A percentile compares a stretch with the other conserved stretches of the same genome.
phyloP scores from a whole-genome alignment of 352 stramenopile genomes.

The Peronosclerospora sorghi region DNA sequence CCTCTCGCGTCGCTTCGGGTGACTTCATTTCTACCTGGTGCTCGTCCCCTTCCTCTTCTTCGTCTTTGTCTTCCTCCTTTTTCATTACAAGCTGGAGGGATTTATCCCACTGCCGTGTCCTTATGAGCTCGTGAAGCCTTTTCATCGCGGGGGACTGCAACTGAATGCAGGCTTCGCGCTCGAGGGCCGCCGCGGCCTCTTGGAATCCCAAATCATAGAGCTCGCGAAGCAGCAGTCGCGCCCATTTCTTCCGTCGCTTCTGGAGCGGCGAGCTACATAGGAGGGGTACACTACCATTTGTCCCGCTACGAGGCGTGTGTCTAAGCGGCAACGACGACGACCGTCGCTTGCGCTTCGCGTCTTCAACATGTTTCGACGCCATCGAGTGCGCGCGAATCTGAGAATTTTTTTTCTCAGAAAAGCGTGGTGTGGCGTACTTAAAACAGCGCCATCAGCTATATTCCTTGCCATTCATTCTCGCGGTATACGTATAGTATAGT shows the following conservation, averaged over 20 bases:
- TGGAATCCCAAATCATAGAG: constrained; percentile 60
- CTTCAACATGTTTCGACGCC: constrained; percentile 1
- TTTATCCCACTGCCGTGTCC: constrained; percentile 34
- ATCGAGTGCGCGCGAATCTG: too few relatives aligned
- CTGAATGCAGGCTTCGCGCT: constrained; percentile 46
- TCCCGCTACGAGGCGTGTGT: background rate
- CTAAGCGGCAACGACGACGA: background rate
- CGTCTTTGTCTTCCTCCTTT: background rate
- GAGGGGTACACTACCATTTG: background rate
- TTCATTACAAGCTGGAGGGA: background rate
- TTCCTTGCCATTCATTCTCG: constrained; percentile 34
- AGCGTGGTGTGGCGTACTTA: too few relatives aligned
- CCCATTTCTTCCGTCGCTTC: constrained; percentile 33
- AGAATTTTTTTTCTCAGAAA: too few relatives aligned
- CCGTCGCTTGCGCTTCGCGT: constrained; percentile 21
- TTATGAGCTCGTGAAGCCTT: constrained; percentile 30
- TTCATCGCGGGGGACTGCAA: constrained; percentile 47
- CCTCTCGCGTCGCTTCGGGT: constrained; percentile 19
- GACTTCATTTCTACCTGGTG: constrained; percentile 34
- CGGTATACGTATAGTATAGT: too few relatives aligned
- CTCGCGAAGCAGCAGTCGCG: constrained; percentile 57
- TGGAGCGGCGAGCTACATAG: background rate
- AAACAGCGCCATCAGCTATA: background rate
- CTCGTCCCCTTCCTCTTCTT: background rate
- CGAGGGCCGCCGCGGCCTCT: constrained; percentile 29